Evolutionary conservation across 2,329 filamentous ascomycete species (phyloP), one percentile per base, ranked within the genome.

Genomic region (Aureobasidium sp.): DNA sequence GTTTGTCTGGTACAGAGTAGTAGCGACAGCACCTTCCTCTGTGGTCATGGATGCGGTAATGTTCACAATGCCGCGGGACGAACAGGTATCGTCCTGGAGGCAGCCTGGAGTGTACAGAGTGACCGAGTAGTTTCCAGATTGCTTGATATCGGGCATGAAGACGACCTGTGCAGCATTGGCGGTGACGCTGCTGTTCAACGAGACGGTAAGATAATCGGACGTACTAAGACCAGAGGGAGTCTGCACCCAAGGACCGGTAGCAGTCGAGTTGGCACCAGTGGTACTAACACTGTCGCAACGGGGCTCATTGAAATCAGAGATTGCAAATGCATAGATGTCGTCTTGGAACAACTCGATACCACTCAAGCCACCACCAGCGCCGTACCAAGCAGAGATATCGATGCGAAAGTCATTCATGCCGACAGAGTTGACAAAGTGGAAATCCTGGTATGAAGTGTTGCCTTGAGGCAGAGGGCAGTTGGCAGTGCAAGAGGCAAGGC

Each of bases 101-200:
- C 95, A 99, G 22, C 94, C 94, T 17, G 94, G 94, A 0, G 94
- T 99, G 75, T 92, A 99, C 64, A 99, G 78, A 63, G 89, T 90
- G 69, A 99, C 85, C 0, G 89, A 88, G 74, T 99, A 99, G 70
- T 96, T 93, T 54, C 94, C 95, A 1, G 91, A 89, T 71, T 96
- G 87, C 67, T 85, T 85, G 66, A 99, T 88, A 70, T 96, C 87
- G 0, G 95, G 94, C 59, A 82, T 78, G 72, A 96, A 96, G 3
- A 89, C 84, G 6, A 97, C 86, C 0, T 84, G 84, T 0, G 86
- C 84, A 0, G 84, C 81, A 47, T 84, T 77, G 1, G 84, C 77
- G 48, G 80, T 80, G 56, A 69, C 63, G 2, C 66, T 64, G 6
- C 63, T 52, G 35, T 65, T 64, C 35, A 96, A 77, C 40, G 82